A percentile compares a stretch with the other conserved stretches of the same genome.
Conservation (phyloP, 2,329 filamentous ascomycete genomes). For the Ophiostoma ips region DNA sequence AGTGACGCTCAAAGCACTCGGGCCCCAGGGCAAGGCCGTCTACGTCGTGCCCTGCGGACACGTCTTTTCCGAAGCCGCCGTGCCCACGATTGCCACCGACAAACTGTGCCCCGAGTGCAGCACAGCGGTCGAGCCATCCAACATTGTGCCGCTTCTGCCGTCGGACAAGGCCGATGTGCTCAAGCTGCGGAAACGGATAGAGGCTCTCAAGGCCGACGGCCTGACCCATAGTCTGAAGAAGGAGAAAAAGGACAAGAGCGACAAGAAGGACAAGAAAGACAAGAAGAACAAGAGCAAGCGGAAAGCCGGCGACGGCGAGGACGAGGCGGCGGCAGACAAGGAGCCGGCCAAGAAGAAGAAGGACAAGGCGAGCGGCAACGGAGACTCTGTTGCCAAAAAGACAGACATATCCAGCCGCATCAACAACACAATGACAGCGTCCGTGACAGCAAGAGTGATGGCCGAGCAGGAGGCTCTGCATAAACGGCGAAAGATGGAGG, state of each 20-base stretch:
- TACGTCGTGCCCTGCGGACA: constrained; percentile 94
- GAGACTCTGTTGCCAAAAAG: not conserved
- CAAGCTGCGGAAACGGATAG: constrained; percentile 49
- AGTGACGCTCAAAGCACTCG: constrained; percentile 73
- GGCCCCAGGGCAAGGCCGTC: constrained; percentile 63
- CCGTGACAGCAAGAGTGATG: constrained; percentile 71
- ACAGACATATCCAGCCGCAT: constrained; percentile 38
- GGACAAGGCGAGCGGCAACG: constrained; percentile 31
- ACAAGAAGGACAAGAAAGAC: constrained; percentile 53
- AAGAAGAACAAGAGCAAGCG: constrained; percentile 38
- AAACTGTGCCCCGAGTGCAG: constrained; percentile 58
- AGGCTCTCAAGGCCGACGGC: constrained; percentile 55
- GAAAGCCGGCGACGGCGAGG: not conserved
- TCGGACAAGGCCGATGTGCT: constrained; percentile 56
- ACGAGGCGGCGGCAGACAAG: constrained; percentile 14
- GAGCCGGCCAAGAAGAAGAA: constrained; percentile 16
- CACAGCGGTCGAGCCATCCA: constrained; percentile 53
- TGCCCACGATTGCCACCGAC: constrained; percentile 58
- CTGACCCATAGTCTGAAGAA: constrained; percentile 86
- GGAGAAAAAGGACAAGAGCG: constrained; percentile 34
- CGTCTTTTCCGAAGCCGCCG: constrained; percentile 75
- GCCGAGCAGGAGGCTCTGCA: constrained; percentile 74
- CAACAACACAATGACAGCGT: constrained; percentile 78
- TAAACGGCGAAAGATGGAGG: constrained; percentile 59
- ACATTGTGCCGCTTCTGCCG: constrained; percentile 74